These are phyloP conservation scores for Nicotiana rustica DNA, from an alignment of 305 asterid genomes.

Conservation along the genomic window DNA sequence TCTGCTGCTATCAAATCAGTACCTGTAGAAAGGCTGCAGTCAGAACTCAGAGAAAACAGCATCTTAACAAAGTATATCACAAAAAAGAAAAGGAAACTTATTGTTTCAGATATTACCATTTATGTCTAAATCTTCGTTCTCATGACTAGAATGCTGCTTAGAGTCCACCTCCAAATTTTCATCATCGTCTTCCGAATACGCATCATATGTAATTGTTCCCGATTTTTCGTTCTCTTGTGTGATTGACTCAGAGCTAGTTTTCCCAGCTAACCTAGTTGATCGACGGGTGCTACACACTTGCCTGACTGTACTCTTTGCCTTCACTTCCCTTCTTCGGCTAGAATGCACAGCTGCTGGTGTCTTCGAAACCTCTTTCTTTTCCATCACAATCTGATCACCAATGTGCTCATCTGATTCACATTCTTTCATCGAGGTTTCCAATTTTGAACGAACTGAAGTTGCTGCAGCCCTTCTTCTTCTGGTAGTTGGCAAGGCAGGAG, in stretches of 20 bases:
- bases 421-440: constrained; percentile 55
- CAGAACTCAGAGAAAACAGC: not conserved
- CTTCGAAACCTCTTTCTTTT: constrained; percentile 41
- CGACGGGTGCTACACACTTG: constrained; percentile 58
- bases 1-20: not conserved
- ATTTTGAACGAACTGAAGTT: constrained; percentile 48
- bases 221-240: constrained; percentile 36
- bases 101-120: constrained; percentile 42
- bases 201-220: constrained; percentile 42
- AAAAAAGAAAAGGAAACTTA: not conserved
- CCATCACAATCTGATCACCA: constrained; percentile 29
- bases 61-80: not conserved
- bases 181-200: constrained; percentile 37
- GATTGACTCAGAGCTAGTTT: constrained; percentile 38
- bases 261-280: constrained; percentile 73
- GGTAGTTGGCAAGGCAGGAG: constrained; percentile 49
- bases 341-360: constrained; percentile 54
- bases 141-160: constrained; percentile 37
- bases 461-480: constrained; percentile 51
- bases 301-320: constrained; percentile 48
- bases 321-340: constrained; percentile 51
- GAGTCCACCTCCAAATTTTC: constrained; percentile 38
- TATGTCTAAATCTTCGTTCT: constrained; percentile 46
- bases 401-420: constrained; percentile 44
- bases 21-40: not conserved